Conservation (phyloP, 495 filamentous ascomycete genomes). For the Hyaloscypha hepaticicola region DNA sequence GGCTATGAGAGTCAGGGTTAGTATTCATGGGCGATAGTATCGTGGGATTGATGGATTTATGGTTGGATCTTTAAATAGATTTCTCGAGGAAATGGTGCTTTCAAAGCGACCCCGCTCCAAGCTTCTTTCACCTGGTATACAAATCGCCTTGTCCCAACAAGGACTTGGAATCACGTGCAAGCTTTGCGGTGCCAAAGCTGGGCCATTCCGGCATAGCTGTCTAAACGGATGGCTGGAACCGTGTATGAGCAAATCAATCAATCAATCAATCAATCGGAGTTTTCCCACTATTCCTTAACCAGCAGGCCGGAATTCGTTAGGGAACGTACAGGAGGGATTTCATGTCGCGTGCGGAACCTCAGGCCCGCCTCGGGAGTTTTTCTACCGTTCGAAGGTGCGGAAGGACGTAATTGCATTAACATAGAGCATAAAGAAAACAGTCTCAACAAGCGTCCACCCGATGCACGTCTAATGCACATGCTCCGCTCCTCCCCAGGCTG, state of each 20-base stretch:
- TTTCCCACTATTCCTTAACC: no score
- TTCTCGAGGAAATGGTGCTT: slow-evolving; percentile 1
- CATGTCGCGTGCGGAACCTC: no score
- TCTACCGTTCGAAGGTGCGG: no score
- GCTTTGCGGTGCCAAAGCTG: slow-evolving; percentile 13
- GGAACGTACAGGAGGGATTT: no score
- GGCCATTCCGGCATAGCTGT: slow-evolving; percentile 21
- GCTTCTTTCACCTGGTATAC: slow-evolving; percentile 1
- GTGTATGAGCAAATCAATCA: slow-evolving; percentile 20
- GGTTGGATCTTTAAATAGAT: slow-evolving; percentile 8
- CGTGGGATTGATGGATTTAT: slow-evolving; percentile 7
- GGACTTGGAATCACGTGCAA: no score
- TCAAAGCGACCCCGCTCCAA: slow-evolving; percentile 4
- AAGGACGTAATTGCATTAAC: no score
- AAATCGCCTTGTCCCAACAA: slow-evolving; percentile 7
- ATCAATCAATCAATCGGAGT: no score
- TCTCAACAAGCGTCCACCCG: slow-evolving; percentile 74
- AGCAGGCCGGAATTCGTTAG: no score
- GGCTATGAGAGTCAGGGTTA: slow-evolving; percentile 9
- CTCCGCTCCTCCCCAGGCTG: slow-evolving; percentile 86
- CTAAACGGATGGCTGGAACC: slow-evolving; percentile 17
- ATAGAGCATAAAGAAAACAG: slow-evolving; percentile 62
- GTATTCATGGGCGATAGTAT: neutral
- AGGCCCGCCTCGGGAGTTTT: no score
- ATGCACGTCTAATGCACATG: slow-evolving; percentile 88